These are phyloP conservation scores for Aspergillus sergii DNA, from an alignment of 2,329 filamentous ascomycete genomes.

Conservation along the genomic window DNA sequence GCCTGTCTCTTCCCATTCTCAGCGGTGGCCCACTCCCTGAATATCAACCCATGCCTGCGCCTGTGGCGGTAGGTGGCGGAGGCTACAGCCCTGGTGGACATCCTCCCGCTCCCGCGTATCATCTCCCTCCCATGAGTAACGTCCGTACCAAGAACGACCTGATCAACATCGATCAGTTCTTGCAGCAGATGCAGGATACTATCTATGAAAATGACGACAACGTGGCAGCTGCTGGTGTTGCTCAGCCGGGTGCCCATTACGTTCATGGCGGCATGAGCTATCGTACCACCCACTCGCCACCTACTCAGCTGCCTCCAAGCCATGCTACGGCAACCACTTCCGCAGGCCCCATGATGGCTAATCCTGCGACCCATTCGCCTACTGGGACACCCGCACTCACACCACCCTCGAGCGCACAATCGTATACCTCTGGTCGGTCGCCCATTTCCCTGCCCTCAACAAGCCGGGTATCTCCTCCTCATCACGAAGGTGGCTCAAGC, in stretches of 20 bases:
- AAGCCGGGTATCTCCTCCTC: conserved; percentile 55
- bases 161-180: conserved; percentile 88
- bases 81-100: conserved; percentile 59
- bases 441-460: conserved; percentile 57
- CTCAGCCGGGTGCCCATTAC: conserved; percentile 72
- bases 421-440: conserved; percentile 65
- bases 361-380: conserved; percentile 46
- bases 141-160: conserved; percentile 92
- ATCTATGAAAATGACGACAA: conserved; percentile 91
- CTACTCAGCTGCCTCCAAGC: conserved; percentile 44
- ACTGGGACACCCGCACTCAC: conserved; percentile 64
- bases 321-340: conserved; percentile 44
- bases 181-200: conserved; percentile 94
- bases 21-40: conserved; percentile 59
- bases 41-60: conserved; percentile 55
- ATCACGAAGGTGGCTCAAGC: conserved; percentile 48
- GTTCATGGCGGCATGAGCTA: conserved; percentile 55
- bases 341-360: conserved; percentile 42
- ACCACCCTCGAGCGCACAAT: conserved; percentile 63
- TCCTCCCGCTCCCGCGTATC: conserved; percentile 76
- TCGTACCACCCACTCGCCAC: conserved; percentile 61
- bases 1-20: conserved; percentile 64
- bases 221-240: conserved; percentile 75
- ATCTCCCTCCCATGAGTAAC: conserved; percentile 82
- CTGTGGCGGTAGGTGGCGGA: conserved; percentile 59